phyloP scores from a whole-genome alignment of 2,329 filamentous ascomycete genomes.

The Apiospora marii region DNA sequence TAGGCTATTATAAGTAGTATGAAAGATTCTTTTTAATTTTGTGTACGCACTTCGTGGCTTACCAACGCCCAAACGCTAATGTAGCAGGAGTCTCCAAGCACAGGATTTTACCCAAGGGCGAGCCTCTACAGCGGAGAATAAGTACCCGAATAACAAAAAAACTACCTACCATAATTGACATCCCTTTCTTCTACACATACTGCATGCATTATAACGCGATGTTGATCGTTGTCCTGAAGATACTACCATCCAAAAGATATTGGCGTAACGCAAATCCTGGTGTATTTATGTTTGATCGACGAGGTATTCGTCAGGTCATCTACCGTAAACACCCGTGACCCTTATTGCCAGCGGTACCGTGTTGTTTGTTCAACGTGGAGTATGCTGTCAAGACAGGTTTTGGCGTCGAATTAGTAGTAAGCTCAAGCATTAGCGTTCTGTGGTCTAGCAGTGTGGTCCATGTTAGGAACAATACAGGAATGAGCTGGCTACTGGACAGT shows the following conservation, averaged over 20 bases:
- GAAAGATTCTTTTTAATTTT: neutral
- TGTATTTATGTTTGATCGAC: neutral
- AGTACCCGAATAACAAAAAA: slow-evolving; percentile 3
- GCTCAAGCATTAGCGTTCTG: neutral
- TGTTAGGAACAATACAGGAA: neutral
- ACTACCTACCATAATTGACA: neutral
- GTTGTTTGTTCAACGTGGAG: neutral
- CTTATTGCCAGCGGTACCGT: neutral
- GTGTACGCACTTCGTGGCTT: too few relatives aligned
- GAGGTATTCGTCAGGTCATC: neutral
- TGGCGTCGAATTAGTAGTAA: too few relatives aligned
- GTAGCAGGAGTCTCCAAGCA: neutral
- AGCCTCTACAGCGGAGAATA: slow-evolving; percentile 3
- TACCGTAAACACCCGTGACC: neutral
- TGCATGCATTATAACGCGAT: neutral
- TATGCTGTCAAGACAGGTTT: neutral
- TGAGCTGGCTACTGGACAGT: neutral
- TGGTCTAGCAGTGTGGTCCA: neutral
- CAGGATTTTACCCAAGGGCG: neutral
- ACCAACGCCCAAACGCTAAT: slow-evolving; percentile 2
- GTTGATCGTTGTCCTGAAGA: neutral
- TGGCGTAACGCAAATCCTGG: neutral
- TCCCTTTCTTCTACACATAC: neutral
- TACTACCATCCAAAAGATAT: neutral
- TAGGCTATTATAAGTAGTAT: neutral